Base-by-base conservation (phyloP, 2,329 filamentous ascomycete species). In the Magnaporthales sp. region DNA sequence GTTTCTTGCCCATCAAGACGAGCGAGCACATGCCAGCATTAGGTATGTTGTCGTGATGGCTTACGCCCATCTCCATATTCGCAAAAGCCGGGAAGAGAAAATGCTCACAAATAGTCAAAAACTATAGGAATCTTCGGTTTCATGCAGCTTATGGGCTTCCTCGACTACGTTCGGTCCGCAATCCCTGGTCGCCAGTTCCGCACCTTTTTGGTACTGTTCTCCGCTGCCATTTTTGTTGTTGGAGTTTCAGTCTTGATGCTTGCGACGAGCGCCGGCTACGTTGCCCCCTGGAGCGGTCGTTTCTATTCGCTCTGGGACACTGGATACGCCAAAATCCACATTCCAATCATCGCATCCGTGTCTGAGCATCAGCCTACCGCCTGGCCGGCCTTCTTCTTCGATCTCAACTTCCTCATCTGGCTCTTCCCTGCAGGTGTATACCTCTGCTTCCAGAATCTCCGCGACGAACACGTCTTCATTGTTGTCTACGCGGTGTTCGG, bases 261-360 rank as follows among this genome's bases (percentile, higher is more conserved):
- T n/a, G 82, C 91, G 64, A 97, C 94, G 8, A 88, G 93, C 24
- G 86, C 92, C 22, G 95, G 95, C 69, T 91, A 95, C 71, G 95
- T 99, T 77, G 95, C 96, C 26, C 95, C 96, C 22, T 99, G 95
- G 95, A 93, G 91, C 73, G 95, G 95, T 70, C 93, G 95, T 73
- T 99, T 99, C 86, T 99, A 99, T 83, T 99, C 96, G 26, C 88
- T 99, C 32, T 99, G 94, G 93, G 96, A 99, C 77, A 99, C 95
- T 6, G 91, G 92, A 73, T 99, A 99, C 76, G 95, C 95, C 74
- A 99, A 99, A 84, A 96, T 98, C 70, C 95, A 99, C 75, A 99
- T 99, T 75, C 95, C 95, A 69, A 99, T 99, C 76, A 99, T 99
- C 77, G 95, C 95, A 3, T 99, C 95, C n/a, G 95, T 99, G 62